Evolutionary conservation across 257 asterid genomes (phyloP).

Genomic region (Eustoma russellianum): DNA sequence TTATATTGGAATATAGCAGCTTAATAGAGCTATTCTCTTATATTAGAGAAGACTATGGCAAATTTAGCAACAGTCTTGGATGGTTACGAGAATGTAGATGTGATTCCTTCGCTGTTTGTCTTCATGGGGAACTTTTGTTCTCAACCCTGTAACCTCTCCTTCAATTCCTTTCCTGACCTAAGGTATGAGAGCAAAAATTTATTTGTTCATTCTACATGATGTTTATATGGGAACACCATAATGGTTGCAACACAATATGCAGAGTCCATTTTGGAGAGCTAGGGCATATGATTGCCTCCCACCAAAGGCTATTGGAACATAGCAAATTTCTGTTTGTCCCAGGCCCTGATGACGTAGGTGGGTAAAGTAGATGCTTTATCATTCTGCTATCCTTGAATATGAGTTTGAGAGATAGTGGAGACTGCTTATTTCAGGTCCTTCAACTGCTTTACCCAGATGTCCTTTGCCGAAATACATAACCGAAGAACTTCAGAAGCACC

Average conservation of each 20-base stretch:
- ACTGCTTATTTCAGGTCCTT: constrained; percentile 57
- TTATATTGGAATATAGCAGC: neutral
- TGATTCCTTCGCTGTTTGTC: constrained; percentile 86
- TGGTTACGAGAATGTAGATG: constrained; percentile 69
- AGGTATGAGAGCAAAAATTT: constrained; percentile 38
- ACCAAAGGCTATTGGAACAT: constrained; percentile 57
- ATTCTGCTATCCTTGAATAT: neutral
- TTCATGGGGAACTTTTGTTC: constrained; percentile 98
- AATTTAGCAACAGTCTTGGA: constrained; percentile 69
- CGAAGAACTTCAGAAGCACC: constrained; percentile 61
- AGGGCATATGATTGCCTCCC: constrained; percentile 74
- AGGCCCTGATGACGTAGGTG: constrained; percentile 95
- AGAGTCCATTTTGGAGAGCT: constrained; percentile 85
- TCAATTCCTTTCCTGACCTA: constrained; percentile 65
- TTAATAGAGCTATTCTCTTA: constrained; percentile 38
- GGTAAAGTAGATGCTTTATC: constrained; percentile 19
- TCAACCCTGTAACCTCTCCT: constrained; percentile 81
- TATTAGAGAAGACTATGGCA: constrained; percentile 75
- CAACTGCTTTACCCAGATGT: constrained; percentile 77
- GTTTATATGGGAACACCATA: neutral
- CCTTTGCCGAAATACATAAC: constrained; percentile 73
- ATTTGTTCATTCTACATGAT: too few relatives aligned
- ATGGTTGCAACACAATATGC: constrained; percentile 15
- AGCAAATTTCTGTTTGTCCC: constrained; percentile 89
- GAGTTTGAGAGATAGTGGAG: neutral